Conservation (phyloP, 2,329 filamentous ascomycete genomes). For the Fusarium piperis region DNA sequence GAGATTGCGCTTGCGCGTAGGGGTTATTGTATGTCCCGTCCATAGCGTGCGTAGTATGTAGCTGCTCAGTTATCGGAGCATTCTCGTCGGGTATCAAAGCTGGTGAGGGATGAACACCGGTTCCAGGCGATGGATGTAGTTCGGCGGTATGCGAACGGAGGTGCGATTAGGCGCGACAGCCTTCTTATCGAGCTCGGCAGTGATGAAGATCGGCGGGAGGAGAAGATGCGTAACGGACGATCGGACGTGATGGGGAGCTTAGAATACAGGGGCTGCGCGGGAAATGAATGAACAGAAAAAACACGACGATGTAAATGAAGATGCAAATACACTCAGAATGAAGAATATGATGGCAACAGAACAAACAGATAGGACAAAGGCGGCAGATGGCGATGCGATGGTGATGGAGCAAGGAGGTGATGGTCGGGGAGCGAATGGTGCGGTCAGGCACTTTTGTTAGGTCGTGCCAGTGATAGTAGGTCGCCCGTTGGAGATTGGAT, state of each 20-base stretch:
- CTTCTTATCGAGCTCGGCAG: slow-evolving; percentile 24
- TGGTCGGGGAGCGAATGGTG: slow-evolving; percentile 33
- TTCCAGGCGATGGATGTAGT: slow-evolving; percentile 11
- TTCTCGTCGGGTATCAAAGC: slow-evolving; percentile 29
- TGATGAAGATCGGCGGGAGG: slow-evolving; percentile 26
- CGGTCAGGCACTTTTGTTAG: slow-evolving; percentile 40
- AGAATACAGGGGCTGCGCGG: slow-evolving; percentile 20
- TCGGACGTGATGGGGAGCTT: slow-evolving; percentile 22
- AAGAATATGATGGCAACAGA: slow-evolving; percentile 21
- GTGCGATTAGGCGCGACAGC: slow-evolving; percentile 16
- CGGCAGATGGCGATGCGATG: slow-evolving; percentile 14
- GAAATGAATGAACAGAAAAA: neutral
- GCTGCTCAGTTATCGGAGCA: slow-evolving; percentile 33
- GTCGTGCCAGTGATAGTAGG: slow-evolving; percentile 6
- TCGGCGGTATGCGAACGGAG: slow-evolving; percentile 8
- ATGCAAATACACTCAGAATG: slow-evolving; percentile 13
- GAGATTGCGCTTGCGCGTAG: slow-evolving; percentile 41
- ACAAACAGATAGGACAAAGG: slow-evolving; percentile 11
- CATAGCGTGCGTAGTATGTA: slow-evolving; percentile 37
- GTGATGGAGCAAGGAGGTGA: slow-evolving; percentile 34
- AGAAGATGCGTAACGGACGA: slow-evolving; percentile 12
- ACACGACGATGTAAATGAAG: slow-evolving; percentile 1
- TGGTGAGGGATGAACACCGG: neutral
- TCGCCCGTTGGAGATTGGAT: slow-evolving; percentile 36
- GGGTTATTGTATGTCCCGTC: slow-evolving; percentile 45